Evolutionary conservation across 306 rosid genomes (phyloP).

Genomic region (Quercus agrifolia): DNA sequence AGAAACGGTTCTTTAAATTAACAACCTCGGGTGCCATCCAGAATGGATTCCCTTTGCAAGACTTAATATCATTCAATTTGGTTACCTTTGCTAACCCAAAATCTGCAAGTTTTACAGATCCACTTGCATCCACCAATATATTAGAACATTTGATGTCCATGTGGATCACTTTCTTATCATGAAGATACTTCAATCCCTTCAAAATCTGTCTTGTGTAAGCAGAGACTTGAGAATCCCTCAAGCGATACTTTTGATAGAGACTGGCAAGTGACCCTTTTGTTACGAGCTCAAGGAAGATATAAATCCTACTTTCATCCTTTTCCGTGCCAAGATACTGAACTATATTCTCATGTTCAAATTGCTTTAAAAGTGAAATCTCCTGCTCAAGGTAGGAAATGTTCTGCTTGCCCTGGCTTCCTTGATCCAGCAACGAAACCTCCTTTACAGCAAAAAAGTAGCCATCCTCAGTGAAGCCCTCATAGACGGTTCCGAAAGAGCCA

Average conservation of each 20-base stretch:
- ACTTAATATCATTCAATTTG: slow-evolving; percentile 46
- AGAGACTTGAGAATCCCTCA: slow-evolving; percentile 56
- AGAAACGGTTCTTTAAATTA: slow-evolving; percentile 28
- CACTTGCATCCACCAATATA: slow-evolving; percentile 47
- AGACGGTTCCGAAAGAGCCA: slow-evolving; percentile 63
- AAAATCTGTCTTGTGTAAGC: slow-evolving; percentile 57
- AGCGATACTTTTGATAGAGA: slow-evolving; percentile 41
- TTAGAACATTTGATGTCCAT: slow-evolving; percentile 56
- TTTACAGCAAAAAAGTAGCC: slow-evolving; percentile 59
- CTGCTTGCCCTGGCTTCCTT: slow-evolving; percentile 54
- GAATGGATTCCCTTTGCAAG: slow-evolving; percentile 46
- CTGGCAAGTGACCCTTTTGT: slow-evolving; percentile 54
- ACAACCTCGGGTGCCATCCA: slow-evolving; percentile 68
- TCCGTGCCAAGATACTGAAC: slow-evolving; percentile 54
- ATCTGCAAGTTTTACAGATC: slow-evolving; percentile 52
- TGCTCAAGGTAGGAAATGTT: slow-evolving; percentile 48
- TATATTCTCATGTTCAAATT: slow-evolving; percentile 54
- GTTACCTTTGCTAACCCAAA: slow-evolving; percentile 62
- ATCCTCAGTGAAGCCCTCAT: slow-evolving; percentile 61
- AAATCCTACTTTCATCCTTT: slow-evolving; percentile 39
- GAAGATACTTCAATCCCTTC: slow-evolving; percentile 59
- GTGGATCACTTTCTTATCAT: slow-evolving; percentile 53
- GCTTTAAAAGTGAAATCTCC: slow-evolving; percentile 58
- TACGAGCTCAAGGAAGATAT: slow-evolving; percentile 65
- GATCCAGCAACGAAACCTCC: slow-evolving; percentile 62